These are phyloP conservation scores for Acrocalymma vagum DNA, from an alignment of 2,329 filamentous ascomycete genomes.

Conservation along the genomic window DNA sequence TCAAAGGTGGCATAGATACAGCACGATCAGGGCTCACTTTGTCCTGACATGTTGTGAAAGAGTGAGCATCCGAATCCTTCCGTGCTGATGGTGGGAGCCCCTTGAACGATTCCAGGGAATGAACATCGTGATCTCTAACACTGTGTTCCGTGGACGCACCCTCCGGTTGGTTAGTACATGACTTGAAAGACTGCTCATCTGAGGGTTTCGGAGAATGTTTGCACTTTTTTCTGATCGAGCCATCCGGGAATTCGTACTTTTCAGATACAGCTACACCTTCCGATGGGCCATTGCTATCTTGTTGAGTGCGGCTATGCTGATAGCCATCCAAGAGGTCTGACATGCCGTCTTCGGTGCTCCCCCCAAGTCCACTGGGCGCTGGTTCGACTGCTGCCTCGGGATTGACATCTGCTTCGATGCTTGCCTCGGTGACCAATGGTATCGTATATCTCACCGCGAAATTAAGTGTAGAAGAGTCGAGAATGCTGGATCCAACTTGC, in stretches of 20 bases:
- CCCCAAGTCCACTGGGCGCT: constrained; percentile 15
- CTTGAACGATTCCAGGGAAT: constrained; percentile 21
- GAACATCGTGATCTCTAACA: constrained; percentile 12
- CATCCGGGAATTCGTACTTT: constrained; percentile 4
- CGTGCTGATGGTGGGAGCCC: too few species aligned
- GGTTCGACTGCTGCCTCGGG: constrained; percentile 1
- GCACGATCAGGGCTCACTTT: constrained; percentile 27
- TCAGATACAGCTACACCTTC: constrained; percentile 1
- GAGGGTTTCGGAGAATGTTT: constrained; percentile 38
- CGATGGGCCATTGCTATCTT: constrained; percentile 14
- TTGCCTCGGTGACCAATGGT: constrained; percentile 29
- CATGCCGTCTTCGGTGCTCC: constrained; percentile 40
- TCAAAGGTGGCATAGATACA: constrained; percentile 24
- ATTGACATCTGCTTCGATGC: constrained; percentile 11
- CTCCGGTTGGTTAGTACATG: constrained; percentile 33
- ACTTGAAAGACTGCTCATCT: constrained; percentile 44
- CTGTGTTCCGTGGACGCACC: constrained; percentile 4
- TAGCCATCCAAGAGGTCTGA: constrained; percentile 42
- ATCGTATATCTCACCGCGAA: constrained; percentile 39
- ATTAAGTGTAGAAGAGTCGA: constrained; percentile 43
- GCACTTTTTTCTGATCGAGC: constrained; percentile 20
- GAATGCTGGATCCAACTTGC: constrained; percentile 30
- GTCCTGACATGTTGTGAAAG: constrained; percentile 32
- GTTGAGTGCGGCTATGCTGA: constrained; percentile 34
- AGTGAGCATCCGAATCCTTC: constrained; percentile 32